phyloP scores from a whole-genome alignment of 371 early-diverging fungal species.

The Rhizopus arrhizus region DNA sequence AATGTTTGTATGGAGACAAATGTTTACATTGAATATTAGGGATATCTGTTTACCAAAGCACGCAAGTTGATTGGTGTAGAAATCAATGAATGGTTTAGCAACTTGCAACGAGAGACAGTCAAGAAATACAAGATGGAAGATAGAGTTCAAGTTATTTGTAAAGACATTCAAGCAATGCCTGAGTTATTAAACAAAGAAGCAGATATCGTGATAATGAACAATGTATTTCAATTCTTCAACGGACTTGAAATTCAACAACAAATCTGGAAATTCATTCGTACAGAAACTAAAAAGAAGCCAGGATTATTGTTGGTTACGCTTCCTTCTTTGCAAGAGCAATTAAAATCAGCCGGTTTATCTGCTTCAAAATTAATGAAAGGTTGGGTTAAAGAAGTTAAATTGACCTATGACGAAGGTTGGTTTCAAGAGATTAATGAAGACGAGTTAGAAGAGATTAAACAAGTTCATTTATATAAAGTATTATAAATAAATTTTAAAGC shows the following conservation, averaged over 20 bases:
- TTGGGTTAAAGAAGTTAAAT: conserved; percentile 53
- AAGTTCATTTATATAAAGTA: conserved; percentile 66
- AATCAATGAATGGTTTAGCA: conserved; percentile 65
- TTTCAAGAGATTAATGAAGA: conserved; percentile 48
- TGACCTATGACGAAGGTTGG: conserved; percentile 50
- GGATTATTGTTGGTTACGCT: conserved; percentile 58
- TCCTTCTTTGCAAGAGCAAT: conserved; percentile 64
- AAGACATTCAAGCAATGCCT: conserved; percentile 54
- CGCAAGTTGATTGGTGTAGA: conserved; percentile 64
- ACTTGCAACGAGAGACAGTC: conserved; percentile 58
- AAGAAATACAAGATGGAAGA: conserved; percentile 60
- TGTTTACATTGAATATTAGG: conserved; percentile 33
- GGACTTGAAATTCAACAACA: conserved; percentile 54
- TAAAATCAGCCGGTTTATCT: conserved; percentile 56
- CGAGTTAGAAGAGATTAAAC: conserved; percentile 63
- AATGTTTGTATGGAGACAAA: neutral
- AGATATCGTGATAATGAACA: conserved; percentile 64
- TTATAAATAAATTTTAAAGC: conserved; percentile 29
- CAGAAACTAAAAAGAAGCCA: conserved; percentile 49
- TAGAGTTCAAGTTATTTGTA: conserved; percentile 59
- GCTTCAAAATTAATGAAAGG: conserved; percentile 44
- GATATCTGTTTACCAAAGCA: conserved; percentile 59
- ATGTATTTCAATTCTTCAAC: conserved; percentile 68
- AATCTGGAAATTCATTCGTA: conserved; percentile 62
- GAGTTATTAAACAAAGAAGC: conserved; percentile 48